These are phyloP conservation scores for Yamadazyma paraphyllophila DNA, from an alignment of 805 yeast genomes.

Conservation along the genomic window DNA sequence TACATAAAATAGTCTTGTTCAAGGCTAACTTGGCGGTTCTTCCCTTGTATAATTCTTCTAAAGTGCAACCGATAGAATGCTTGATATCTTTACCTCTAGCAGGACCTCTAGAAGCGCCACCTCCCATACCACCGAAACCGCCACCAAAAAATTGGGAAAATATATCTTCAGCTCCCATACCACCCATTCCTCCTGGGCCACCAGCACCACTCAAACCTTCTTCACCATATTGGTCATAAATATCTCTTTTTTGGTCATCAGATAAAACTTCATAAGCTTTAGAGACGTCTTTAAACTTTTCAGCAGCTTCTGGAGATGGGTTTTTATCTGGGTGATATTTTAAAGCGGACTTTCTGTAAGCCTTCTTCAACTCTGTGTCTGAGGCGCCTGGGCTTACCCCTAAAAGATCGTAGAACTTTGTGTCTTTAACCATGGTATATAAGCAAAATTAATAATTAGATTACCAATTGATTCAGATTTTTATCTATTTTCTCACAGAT, in stretches of 20 bases:
- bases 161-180: conserved; percentile 67
- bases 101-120: conserved; percentile 77
- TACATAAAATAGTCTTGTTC: conserved; percentile 87
- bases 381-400: conserved; percentile 71
- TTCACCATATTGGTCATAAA: conserved; percentile 88
- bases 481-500: conserved; percentile 1
- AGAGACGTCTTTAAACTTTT: conserved; percentile 88
- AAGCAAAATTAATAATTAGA: background rate
- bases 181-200: conserved; percentile 60
- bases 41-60: conserved; percentile 94
- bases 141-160: conserved; percentile 81
- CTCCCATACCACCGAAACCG: conserved; percentile 55
- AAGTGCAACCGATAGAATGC: conserved; percentile 78
- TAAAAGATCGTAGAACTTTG: conserved; percentile 70
- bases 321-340: conserved; percentile 84
- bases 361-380: conserved; percentile 73
- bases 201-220: conserved; percentile 81
- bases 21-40: conserved; percentile 91
- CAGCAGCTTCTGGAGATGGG: conserved; percentile 88
- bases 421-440: conserved; percentile 69
- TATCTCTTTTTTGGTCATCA: conserved; percentile 83
- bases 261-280: conserved; percentile 86
- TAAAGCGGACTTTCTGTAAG: conserved; percentile 77
- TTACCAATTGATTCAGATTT: background rate
- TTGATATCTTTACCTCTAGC: conserved; percentile 86